These are phyloP conservation scores for Clonostachys rosea DNA, from an alignment of 2,329 filamentous ascomycete genomes.

Conservation along the genomic window DNA sequence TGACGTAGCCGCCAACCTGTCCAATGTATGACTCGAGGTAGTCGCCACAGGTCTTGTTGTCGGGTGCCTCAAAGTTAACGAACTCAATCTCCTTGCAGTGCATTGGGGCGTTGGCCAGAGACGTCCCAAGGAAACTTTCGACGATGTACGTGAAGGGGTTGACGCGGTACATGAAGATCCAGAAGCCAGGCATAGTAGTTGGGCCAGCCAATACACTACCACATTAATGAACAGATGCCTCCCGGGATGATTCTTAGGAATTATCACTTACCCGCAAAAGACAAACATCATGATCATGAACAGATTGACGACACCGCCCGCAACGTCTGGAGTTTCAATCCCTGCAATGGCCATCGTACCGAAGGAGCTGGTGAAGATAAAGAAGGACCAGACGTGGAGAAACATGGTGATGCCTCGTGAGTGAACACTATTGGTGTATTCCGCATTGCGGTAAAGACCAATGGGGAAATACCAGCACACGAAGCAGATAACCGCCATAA, in stretches of 20 bases:
- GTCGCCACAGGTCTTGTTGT: conserved; percentile 44
- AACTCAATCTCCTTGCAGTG: too few species aligned
- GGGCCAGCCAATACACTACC: conserved; percentile 62
- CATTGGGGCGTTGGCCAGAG: conserved; percentile 57
- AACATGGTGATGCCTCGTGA: conserved; percentile 57
- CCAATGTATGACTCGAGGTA: conserved; percentile 47
- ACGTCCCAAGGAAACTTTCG: conserved; percentile 58
- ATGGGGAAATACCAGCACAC: conserved; percentile 73
- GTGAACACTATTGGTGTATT: conserved; percentile 36
- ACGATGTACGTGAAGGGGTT: conserved; percentile 74
- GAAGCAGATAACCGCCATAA: too few species aligned
- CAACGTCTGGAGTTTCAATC: conserved; percentile 59
- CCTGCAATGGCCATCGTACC: conserved; percentile 60
- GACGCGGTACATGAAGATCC: conserved; percentile 72
- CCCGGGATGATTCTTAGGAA: too few species aligned
- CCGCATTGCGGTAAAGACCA: conserved; percentile 55
- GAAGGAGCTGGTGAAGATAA: conserved; percentile 64
- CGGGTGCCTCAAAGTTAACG: conserved; percentile 57
- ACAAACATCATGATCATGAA: conserved; percentile 59
- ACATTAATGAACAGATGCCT: too few species aligned
- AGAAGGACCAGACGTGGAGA: conserved; percentile 57
- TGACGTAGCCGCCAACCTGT: conserved; percentile 39
- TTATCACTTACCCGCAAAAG: too few species aligned
- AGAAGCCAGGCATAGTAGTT: conserved; percentile 62
- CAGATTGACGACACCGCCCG: conserved; percentile 59